Evolutionary conservation across 2,329 filamentous ascomycete species (phyloP).

Genomic region (Trichoderma sp.): DNA sequence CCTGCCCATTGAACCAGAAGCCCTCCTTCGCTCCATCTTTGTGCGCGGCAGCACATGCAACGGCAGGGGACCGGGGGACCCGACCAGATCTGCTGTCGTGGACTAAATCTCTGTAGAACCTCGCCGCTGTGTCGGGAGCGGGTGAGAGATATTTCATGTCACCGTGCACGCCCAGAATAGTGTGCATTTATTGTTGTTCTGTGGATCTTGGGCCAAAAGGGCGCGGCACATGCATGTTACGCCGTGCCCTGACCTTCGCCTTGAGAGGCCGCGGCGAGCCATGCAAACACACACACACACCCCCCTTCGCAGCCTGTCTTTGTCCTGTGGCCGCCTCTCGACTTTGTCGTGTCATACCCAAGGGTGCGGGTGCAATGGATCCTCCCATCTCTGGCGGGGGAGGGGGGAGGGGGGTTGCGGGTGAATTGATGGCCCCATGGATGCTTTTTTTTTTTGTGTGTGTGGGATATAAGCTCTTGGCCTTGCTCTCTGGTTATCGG

Average conservation of each 20-base stretch:
- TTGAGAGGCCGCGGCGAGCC: conserved; percentile 1
- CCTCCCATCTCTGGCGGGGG: neutral
- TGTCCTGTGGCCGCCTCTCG: conserved; percentile 14
- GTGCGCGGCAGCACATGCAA: conserved; percentile 13
- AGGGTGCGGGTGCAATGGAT: neutral
- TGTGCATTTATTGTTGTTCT: neutral
- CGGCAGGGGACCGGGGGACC: conserved; percentile 11
- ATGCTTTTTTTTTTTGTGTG: too few relatives aligned
- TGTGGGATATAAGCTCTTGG: neutral
- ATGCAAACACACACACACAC: too few relatives aligned
- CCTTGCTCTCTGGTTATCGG: neutral
- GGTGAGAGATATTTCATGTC: conserved; percentile 5
- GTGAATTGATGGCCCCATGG: neutral
- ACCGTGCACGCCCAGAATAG: neutral
- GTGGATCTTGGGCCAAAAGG: conserved; percentile 2
- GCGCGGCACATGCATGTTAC: conserved; percentile 5
- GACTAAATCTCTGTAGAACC: conserved; percentile 19
- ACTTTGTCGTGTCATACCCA: conserved; percentile 10
- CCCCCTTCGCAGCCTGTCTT: conserved; percentile 19
- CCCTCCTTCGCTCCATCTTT: conserved; percentile 17
- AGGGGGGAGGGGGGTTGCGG: neutral
- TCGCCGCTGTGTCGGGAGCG: conserved; percentile 20
- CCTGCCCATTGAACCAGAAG: conserved; percentile 1
- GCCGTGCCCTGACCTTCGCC: conserved; percentile 13
- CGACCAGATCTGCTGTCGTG: conserved; percentile 20